Base-by-base conservation (phyloP, 768 basidiomycete species). In the Rhodosporidiobolus odoratus region DNA sequence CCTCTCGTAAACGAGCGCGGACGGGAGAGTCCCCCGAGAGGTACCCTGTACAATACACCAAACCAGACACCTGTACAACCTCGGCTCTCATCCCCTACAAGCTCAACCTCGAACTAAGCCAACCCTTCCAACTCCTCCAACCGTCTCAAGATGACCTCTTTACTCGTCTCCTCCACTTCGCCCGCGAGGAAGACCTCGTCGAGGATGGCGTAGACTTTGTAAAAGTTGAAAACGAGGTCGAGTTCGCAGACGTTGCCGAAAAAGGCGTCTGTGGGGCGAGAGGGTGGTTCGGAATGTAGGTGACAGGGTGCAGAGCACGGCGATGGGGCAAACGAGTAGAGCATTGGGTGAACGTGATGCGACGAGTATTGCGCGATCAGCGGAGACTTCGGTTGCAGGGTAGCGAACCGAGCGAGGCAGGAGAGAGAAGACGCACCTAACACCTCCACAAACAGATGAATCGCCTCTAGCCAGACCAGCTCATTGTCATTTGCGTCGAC, bases 401-500 rank as follows among this genome's bases (percentile, higher is more conserved):
- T 15, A 9, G 48, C 25, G 15, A 9, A 25, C 48, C 9, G 15
- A 9, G 9, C 27, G 6, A 35, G 38, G 17, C 7, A 38, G 34
- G 6, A 21, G 23, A 35, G 43, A 25, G 38, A 19, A 32, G 34
- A 9, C 89, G 59, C 65, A 95, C 95, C 95, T 27, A 99, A 84
- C 32, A 99, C 88, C 79, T 99, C 96, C 34, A 99, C 96, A 78
- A 99, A 98, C 9, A 99, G 86, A 79, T 99, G 95, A 65, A 98
- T 98, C 7, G 92, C 93, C 79, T 99, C 96, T 41, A 98, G 84
- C 80, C 96, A 97, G 3, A 94, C 92, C 69, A 98, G 84, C 78
- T 99, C 96, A 75, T 98, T 98, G 81, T 99, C 96, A 77, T 98
- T 96, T 32, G 92, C 91, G 75, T 98, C 96, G 17, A 98, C 92